Percentiles rank a stretch among this genome's conserved stretches.
Evolutionary conservation across 2,329 filamentous ascomycete genomes (phyloP).

Genomic region (Ceratocystis harringtonii): DNA sequence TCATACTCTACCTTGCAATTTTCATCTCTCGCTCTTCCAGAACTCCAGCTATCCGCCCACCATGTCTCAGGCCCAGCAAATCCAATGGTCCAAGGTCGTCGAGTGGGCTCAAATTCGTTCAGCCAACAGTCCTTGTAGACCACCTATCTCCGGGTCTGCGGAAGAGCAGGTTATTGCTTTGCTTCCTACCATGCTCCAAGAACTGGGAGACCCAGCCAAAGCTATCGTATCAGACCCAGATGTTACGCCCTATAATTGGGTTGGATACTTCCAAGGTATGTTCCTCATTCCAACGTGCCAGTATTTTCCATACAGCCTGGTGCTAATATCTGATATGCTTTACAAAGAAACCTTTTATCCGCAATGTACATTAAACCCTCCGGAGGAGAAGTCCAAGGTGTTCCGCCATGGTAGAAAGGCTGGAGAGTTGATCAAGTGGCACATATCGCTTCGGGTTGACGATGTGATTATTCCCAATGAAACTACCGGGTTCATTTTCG

Average conservation of each 20-base stretch:
- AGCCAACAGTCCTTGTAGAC: neutral
- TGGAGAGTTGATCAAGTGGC: constrained; percentile 4
- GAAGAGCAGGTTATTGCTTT: constrained; percentile 5
- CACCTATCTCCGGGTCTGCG: neutral
- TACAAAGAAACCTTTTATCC: constrained; percentile 1
- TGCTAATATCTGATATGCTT: neutral
- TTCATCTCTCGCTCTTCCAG: neutral
- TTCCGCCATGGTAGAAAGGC: constrained; percentile 2
- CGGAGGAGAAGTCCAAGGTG: neutral
- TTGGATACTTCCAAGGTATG: constrained; percentile 6
- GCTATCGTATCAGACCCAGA: neutral
- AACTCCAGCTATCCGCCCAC: neutral
- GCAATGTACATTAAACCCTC: neutral
- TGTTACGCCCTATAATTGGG: constrained; percentile 5
- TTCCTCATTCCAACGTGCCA: neutral
- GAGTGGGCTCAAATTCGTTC: constrained; percentile 9
- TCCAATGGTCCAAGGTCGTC: constrained; percentile 8
- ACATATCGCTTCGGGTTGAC: neutral
- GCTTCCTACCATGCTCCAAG: constrained; percentile 1
- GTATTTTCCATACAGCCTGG: neutral
- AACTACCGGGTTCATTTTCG: constrained; percentile 25
- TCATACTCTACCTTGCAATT: neutral
- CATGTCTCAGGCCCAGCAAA: neutral
- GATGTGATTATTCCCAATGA: constrained; percentile 19
- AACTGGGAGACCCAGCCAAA: neutral